Percentiles rank a stretch among this genome's conserved stretches.
Evolutionary conservation across 169 alveolate genomes (phyloP).

Genomic region (Eimeria nieschulzi): DNA sequence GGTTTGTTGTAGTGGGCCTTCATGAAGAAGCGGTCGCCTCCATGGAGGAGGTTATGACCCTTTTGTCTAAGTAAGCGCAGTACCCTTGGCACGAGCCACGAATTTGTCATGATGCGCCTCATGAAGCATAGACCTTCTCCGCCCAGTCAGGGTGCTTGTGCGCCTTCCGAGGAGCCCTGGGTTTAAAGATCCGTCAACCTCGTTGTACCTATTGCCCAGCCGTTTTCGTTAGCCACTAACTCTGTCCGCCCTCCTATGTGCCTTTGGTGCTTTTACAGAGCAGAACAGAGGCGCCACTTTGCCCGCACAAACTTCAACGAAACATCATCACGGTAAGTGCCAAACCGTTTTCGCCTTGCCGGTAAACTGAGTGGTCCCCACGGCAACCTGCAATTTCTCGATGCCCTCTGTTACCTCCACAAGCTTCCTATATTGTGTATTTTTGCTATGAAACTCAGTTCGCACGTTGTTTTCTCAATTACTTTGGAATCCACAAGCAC

Average conservation of each 20-base stretch:
- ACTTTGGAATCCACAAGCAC: constrained; percentile 82
- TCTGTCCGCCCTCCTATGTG: neutral
- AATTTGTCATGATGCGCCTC: no score
- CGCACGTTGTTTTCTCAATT: constrained; percentile 87
- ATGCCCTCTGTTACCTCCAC: no score
- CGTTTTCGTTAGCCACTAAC: neutral
- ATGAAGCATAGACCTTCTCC: no score
- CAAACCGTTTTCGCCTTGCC: neutral
- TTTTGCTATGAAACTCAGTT: constrained; percentile 72
- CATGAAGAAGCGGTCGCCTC: constrained; percentile 85
- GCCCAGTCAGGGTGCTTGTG: neutral
- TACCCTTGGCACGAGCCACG: no score
- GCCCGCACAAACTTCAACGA: constrained; percentile 88
- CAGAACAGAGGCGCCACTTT: constrained; percentile 86
- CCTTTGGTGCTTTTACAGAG: constrained; percentile 65
- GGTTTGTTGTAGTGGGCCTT: constrained; percentile 86
- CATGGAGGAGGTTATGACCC: constrained; percentile 84
- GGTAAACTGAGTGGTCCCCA: no score
- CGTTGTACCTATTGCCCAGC: neutral
- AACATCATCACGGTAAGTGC: constrained; percentile 80
- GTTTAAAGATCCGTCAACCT: neutral
- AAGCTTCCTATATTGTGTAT: no score
- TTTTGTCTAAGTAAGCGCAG: constrained; percentile 77
- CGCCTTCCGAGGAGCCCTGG: neutral
- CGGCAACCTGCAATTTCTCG: no score